Evolutionary conservation across 2,329 filamentous ascomycete genomes (phyloP), one percentile per base, ranked within the genome.

Genomic region (Emydomyces testavorans): DNA sequence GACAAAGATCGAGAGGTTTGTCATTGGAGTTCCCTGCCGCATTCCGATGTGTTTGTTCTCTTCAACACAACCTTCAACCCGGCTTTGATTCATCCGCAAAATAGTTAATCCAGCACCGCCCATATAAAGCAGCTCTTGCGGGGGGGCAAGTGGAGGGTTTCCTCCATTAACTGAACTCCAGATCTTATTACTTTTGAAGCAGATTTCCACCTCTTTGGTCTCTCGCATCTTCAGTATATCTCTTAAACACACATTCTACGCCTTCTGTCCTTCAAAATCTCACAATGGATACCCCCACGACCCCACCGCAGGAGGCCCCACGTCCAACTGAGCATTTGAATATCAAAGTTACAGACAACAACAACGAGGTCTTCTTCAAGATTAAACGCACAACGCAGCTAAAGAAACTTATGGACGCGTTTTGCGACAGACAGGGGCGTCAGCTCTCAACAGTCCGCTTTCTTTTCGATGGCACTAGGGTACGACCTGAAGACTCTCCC

Each of bases 341-440:
- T 71, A 96, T 98, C 72, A 98, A 98, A 67, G 92, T 98, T 11
- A 96, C 92, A 0, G 92, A 98, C 60, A 95, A 94, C 72, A 95
- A 95, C 73, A 98, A 98, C 66, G 92, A 98, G 65, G 90, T 98
- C 60, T 98, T 96, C 69, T 98, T 98, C 76, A 98, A 98, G 76
- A 98, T 98, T 73, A 98, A 98, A 82, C 80, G 89, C 31, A 88
- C 83, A 18, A 98, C 92, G 1, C 85, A 88, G 65, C 78, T 98
- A 1, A 92, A 94, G 71, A 98, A 98, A 74, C 75, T 98, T 48
- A 98, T 98, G 92, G 83, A 87, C 53, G 92, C 92, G 16, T 98
- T 96, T 67, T 98, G 92, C 68, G 90, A 96, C 57, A 80, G 92
- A 20, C 89, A 95, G 65, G 92, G 92, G 59, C 96, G 96, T 74